These are phyloP conservation scores for Acacia confusa DNA, from an alignment of 306 rosid species.

Conservation along the genomic window DNA sequence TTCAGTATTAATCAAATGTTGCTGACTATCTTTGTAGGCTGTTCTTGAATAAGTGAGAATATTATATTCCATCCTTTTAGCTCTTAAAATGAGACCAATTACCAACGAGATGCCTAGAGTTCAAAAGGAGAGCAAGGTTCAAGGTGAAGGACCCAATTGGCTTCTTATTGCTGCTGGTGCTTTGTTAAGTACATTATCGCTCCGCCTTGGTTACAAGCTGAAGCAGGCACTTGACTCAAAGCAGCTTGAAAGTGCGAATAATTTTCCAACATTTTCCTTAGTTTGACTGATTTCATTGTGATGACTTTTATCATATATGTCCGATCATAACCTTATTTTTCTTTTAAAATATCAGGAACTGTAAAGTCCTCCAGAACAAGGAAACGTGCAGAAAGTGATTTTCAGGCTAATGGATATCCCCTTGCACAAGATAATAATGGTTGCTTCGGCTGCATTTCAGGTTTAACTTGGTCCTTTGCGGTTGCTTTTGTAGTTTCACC, in stretches of 20 bases:
- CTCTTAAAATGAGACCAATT: slow-evolving; percentile 69
- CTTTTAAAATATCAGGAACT: slow-evolving; percentile 46
- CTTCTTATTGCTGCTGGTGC: slow-evolving; percentile 92
- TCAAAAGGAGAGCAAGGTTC: slow-evolving; percentile 50
- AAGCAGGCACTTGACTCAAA: slow-evolving; percentile 77
- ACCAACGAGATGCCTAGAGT: slow-evolving; percentile 54
- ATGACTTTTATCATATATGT: slow-evolving; percentile 9
- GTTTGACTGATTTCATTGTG: neutral
- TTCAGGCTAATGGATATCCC: slow-evolving; percentile 63
- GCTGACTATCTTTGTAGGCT: slow-evolving; percentile 42
- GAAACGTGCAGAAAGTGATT: slow-evolving; percentile 51
- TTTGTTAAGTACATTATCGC: slow-evolving; percentile 74
- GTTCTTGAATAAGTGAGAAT: neutral
- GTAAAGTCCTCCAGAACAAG: slow-evolving; percentile 56
- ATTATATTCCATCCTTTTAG: slow-evolving; percentile 28
- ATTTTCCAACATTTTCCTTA: slow-evolving; percentile 21
- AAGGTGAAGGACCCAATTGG: slow-evolving; percentile 77
- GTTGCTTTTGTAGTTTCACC: slow-evolving; percentile 10
- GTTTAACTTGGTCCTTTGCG: slow-evolving; percentile 40
- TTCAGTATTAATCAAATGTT: neutral
- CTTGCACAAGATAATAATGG: slow-evolving; percentile 57
- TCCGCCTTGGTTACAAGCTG: slow-evolving; percentile 88
- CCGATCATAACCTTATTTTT: slow-evolving; percentile 29
- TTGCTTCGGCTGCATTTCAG: slow-evolving; percentile 71
- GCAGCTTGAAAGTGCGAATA: slow-evolving; percentile 55